Evolutionary conservation across 306 rosid species (phyloP).

Genomic region (Lathyrus tuberosus): DNA sequence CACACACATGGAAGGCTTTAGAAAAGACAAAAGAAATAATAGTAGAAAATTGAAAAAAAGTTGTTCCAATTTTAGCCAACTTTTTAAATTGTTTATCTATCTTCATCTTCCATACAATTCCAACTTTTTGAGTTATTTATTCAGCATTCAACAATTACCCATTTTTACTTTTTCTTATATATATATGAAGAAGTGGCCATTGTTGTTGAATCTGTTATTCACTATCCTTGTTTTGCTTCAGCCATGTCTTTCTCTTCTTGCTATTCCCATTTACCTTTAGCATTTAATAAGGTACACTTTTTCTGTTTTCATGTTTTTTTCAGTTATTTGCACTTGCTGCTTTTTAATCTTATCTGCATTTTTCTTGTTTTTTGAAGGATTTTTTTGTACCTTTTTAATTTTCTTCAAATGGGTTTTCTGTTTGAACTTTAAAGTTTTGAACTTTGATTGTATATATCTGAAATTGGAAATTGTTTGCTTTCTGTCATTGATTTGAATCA

Average conservation of each 20-base stretch:
- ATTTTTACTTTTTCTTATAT: not conserved
- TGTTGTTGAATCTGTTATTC: slow-evolving; percentile 41
- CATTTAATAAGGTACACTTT: slow-evolving; percentile 62
- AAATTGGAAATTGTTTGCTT: slow-evolving; percentile 31
- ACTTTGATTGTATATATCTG: slow-evolving; percentile 13
- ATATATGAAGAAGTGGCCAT: slow-evolving; percentile 52
- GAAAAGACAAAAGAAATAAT: not conserved
- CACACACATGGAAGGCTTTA: not conserved
- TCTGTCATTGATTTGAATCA: slow-evolving; percentile 28
- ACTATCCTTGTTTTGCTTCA: slow-evolving; percentile 44
- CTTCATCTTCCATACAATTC: not conserved
- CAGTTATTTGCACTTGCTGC: slow-evolving; percentile 19
- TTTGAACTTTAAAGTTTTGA: slow-evolving; percentile 25
- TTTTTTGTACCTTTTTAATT: not conserved
- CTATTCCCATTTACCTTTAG: slow-evolving; percentile 51
- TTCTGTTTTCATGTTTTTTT: slow-evolving; percentile 1
- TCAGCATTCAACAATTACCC: not conserved
- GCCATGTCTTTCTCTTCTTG: slow-evolving; percentile 60
- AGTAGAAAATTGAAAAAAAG: not conserved
- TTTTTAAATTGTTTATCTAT: not conserved
- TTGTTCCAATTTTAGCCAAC: not conserved
- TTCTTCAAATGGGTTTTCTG: slow-evolving; percentile 16
- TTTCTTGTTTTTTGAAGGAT: slow-evolving; percentile 2
- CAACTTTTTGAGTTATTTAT: slow-evolving; percentile 11
- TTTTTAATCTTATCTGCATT: slow-evolving; percentile 27